Conservation (phyloP, 2,329 filamentous ascomycete genomes). For the Sphaerostilbella broomeana region DNA sequence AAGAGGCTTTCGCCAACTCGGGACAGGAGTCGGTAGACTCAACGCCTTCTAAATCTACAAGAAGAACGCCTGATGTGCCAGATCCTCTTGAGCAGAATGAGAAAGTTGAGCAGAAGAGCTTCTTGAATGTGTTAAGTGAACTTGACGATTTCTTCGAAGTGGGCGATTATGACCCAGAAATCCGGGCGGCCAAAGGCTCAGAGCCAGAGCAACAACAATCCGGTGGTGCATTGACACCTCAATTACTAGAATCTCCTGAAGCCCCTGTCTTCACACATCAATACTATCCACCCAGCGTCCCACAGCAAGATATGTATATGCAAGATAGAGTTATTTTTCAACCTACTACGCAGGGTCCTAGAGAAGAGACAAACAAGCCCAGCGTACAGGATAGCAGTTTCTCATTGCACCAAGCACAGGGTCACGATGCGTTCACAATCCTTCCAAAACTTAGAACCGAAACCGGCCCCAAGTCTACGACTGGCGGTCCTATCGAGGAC, state of each 20-base stretch:
- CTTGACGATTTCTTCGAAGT: constrained; percentile 8
- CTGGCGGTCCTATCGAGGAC: neutral
- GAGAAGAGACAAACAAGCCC: neutral
- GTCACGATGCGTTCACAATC: constrained; percentile 18
- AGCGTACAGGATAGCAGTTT: constrained; percentile 17
- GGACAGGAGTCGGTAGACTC: neutral
- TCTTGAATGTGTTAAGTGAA: too few relatives aligned
- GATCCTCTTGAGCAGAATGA: too few relatives aligned
- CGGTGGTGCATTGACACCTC: constrained; percentile 1
- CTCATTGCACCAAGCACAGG: constrained; percentile 17
- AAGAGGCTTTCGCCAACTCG: neutral
- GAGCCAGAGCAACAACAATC: too few relatives aligned
- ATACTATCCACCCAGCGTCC: neutral
- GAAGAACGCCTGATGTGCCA: neutral
- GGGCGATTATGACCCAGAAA: constrained; percentile 6
- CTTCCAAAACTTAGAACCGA: constrained; percentile 12
- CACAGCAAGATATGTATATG: constrained; percentile 2
- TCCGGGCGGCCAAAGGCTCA: too few relatives aligned
- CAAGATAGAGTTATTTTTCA: neutral
- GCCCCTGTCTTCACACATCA: constrained; percentile 4
- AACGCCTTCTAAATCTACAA: neutral
- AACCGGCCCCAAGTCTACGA: neutral
- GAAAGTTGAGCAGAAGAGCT: too few relatives aligned
- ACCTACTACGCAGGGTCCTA: neutral
- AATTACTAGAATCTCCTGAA: neutral